Percentiles rank a stretch among this genome's conserved stretches.
Conservation (phyloP, 2,329 filamentous ascomycete species). For the Juglanconis oblonga region DNA sequence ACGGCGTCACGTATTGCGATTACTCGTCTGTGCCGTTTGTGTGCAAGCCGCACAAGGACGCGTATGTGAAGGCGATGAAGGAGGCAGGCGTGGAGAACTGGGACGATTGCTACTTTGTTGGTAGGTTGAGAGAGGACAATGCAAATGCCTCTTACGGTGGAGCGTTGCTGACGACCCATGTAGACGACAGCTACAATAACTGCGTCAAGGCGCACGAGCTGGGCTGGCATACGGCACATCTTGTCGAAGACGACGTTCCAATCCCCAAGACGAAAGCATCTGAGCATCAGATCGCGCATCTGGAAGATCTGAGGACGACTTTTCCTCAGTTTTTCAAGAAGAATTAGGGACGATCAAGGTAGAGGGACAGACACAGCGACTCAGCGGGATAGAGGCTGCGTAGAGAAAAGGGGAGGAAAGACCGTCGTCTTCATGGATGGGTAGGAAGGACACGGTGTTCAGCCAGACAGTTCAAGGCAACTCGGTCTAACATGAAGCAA, state of each 20-base stretch:
- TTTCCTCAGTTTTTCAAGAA: constrained; percentile 85
- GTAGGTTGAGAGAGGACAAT: constrained; percentile 47
- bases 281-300: constrained; percentile 69
- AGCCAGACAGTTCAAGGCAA: neutral
- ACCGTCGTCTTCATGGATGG: neutral
- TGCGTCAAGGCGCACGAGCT: constrained; percentile 72
- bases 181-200: constrained; percentile 86
- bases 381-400: neutral
- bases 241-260: constrained; percentile 73
- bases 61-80: constrained; percentile 85
- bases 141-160: no score
- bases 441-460: neutral
- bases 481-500: no score
- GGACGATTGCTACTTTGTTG: constrained; percentile 87
- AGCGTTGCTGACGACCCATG: neutral
- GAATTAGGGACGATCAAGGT: neutral
- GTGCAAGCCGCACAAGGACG: constrained; percentile 81
- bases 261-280: constrained; percentile 63
- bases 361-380: neutral
- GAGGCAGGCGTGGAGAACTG: constrained; percentile 70
- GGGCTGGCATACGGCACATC: constrained; percentile 83
- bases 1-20: constrained; percentile 93
- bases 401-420: neutral
- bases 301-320: constrained; percentile 70
- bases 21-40: constrained; percentile 71